A percentile compares a stretch with the other conserved stretches of the same genome.
These are phyloP conservation scores for Serendipita vermifera DNA, from an alignment of 768 basidiomycete genomes.

Conservation along the genomic window DNA sequence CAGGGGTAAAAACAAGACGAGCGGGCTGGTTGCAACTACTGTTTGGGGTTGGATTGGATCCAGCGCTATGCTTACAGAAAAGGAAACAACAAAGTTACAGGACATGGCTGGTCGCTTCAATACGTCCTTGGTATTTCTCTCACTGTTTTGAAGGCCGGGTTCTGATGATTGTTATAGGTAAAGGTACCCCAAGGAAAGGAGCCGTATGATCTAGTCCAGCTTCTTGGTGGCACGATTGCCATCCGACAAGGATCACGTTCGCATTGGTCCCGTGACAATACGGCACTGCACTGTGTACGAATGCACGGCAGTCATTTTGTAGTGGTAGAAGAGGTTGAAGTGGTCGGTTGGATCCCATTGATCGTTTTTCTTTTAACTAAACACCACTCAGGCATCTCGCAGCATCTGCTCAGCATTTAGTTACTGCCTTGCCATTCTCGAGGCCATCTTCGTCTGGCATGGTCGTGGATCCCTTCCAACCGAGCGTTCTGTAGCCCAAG, in stretches of 20 bases:
- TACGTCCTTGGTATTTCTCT: conserved; percentile 36
- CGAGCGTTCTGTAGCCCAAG: conserved; percentile 50
- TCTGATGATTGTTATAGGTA: not conserved
- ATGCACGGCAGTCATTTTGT: conserved; percentile 33
- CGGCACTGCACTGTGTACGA: conserved; percentile 66
- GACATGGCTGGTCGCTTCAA: conserved; percentile 66
- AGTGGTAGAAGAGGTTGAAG: conserved; percentile 57
- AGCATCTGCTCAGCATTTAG: conserved; percentile 79
- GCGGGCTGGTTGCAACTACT: conserved; percentile 45
- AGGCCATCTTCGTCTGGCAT: conserved; percentile 68
- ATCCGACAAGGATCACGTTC: conserved; percentile 63
- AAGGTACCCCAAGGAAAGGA: conserved; percentile 45
- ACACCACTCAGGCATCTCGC: conserved; percentile 20
- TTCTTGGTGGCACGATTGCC: conserved; percentile 58
- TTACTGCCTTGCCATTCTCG: conserved; percentile 60
- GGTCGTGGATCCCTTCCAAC: conserved; percentile 49
- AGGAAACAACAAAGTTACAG: conserved; percentile 51
- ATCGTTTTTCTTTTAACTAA: conserved; percentile 9
- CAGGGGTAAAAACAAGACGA: conserved; percentile 51
- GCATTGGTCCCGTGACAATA: conserved; percentile 70
- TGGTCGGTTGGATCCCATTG: conserved; percentile 33
- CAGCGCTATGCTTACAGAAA: conserved; percentile 37
- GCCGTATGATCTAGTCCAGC: conserved; percentile 44
- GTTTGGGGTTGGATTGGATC: conserved; percentile 72
- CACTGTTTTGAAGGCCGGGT: conserved; percentile 3